These are phyloP conservation scores for Strigomonas culicis DNA, from an alignment of 208 protist genomes.

Conservation along the genomic window DNA sequence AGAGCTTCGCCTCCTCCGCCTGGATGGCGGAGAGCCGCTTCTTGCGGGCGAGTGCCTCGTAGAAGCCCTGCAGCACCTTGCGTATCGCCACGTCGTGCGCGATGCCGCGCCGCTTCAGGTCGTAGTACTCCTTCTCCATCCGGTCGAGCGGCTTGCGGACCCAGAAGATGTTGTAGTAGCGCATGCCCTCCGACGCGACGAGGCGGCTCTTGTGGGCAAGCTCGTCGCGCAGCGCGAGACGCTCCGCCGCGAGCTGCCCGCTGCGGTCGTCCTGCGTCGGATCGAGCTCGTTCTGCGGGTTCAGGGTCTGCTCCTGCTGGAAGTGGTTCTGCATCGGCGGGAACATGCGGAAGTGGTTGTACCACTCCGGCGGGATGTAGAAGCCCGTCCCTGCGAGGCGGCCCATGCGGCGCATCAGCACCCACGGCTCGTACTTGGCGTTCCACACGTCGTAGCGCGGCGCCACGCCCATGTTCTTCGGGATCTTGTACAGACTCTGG, in stretches of 20 bases:
- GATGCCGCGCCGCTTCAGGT: constrained; percentile 65
- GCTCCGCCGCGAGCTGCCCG: constrained; percentile 49
- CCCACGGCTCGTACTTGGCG: constrained; percentile 90
- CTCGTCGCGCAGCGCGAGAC: constrained; percentile 72
- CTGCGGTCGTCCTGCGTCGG: constrained; percentile 73
- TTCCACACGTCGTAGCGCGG: constrained; percentile 88
- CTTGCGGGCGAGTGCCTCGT: constrained; percentile 76
- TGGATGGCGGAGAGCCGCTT: constrained; percentile 85
- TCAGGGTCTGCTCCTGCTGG: constrained; percentile 86
- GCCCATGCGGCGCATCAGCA: constrained; percentile 88
- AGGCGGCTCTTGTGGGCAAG: constrained; percentile 78
- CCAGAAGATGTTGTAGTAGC: constrained; percentile 93
- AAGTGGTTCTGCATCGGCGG: constrained; percentile 89
- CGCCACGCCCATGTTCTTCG: constrained; percentile 86
- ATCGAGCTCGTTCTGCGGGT: constrained; percentile 75
- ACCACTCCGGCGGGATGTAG: constrained; percentile 92
- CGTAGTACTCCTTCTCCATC: constrained; percentile 89
- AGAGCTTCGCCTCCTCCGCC: constrained; percentile 88
- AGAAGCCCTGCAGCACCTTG: constrained; percentile 71
- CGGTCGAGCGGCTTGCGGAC: constrained; percentile 88
- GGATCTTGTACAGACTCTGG: constrained; percentile 55
- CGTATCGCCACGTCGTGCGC: constrained; percentile 71
- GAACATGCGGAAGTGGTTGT: constrained; percentile 93
- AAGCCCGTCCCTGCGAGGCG: constrained; percentile 85
- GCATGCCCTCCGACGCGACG: constrained; percentile 85